These are phyloP conservation scores for Calonectria crousiana DNA, from an alignment of 2,329 filamentous ascomycete genomes.

Conservation along the genomic window DNA sequence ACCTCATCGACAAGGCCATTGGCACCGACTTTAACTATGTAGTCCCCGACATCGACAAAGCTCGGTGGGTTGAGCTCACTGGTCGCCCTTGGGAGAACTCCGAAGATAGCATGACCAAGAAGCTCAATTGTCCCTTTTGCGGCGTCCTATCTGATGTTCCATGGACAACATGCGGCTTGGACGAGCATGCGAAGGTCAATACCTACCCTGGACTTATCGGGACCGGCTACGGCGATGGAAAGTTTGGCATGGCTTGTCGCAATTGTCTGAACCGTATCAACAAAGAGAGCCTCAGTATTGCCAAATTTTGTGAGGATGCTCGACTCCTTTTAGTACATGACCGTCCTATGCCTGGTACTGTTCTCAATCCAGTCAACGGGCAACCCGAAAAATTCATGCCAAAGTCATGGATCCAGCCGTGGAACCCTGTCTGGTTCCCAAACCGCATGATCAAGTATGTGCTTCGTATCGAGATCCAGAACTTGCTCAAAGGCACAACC, in stretches of 20 bases:
- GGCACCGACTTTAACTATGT: constrained; percentile 67
- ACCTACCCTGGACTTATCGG: constrained; percentile 55
- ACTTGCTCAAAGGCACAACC: constrained; percentile 49
- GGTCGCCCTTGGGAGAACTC: constrained; percentile 67
- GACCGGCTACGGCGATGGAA: constrained; percentile 70
- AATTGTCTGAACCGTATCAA: constrained; percentile 64
- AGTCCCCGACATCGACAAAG: constrained; percentile 54
- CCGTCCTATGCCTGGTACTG: constrained; percentile 75
- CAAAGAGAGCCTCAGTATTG: constrained; percentile 67
- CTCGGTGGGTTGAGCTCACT: constrained; percentile 59
- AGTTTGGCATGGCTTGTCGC: constrained; percentile 64
- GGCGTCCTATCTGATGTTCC: constrained; percentile 52
- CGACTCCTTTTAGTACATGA: constrained; percentile 55
- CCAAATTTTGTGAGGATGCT: constrained; percentile 69
- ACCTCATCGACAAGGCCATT: constrained; percentile 65
- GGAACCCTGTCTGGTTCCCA: constrained; percentile 61
- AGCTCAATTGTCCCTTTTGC: constrained; percentile 59
- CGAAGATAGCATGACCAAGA: constrained; percentile 58
- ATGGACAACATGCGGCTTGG: constrained; percentile 64
- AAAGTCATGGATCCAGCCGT: background rate
- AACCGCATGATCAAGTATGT: constrained; percentile 66
- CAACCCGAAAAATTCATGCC: constrained; percentile 51
- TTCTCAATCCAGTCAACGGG: constrained; percentile 68
- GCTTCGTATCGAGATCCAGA: constrained; percentile 57
- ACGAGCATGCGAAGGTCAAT: constrained; percentile 27